Base-by-base conservation (phyloP, 345 rosid species). In the Rhodamnia argentea region DNA sequence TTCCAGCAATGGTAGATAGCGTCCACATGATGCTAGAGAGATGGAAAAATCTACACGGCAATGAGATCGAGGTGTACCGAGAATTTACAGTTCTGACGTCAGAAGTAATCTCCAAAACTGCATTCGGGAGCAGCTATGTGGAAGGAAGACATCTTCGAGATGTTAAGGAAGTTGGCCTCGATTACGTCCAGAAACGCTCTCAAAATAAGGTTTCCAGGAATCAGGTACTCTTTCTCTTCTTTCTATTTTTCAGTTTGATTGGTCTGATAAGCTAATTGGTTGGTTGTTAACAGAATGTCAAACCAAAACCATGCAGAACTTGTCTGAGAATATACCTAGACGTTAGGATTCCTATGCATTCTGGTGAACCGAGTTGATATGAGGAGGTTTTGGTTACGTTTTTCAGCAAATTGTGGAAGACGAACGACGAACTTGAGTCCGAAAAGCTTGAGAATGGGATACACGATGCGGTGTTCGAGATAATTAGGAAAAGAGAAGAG, bases 61-160 rank as follows among this genome's bases (percentile, higher is more conserved):
- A 86, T 52, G 93, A 93, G 88, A 90, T 91, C 3, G 92, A 92
- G 18, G 92, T 88, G 16, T 84, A 50, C 59, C n/a, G 82, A 26
- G 93, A 93, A 84, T 78, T 91, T 55, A 93, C 64, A 74, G 7
- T 90, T 6, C 87, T 93, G 52, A 92, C 93, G 22, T 90, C 93
- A 24, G 92, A 92, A 87, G 57, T 90, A 57, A 92, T 92, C 76
- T 90, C 93, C 9, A 88, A 92, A 86, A 91, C 93, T 26, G 92
- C 93, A 18, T 93, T 92, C 59, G 93, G 93, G 32, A 90, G 93
- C 83, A 91, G 89, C 75, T 91, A 91, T 37, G 11, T 85, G 83
- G 92, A 92, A 86, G 92, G 92, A 37, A 53, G 92, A 84, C 75
- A 92, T 88, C 47, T 92, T 93, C n/a, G 86, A 87, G 20, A 88